Base-by-base conservation (phyloP, 345 rosid genomes). In the Brassica nigra region DNA sequence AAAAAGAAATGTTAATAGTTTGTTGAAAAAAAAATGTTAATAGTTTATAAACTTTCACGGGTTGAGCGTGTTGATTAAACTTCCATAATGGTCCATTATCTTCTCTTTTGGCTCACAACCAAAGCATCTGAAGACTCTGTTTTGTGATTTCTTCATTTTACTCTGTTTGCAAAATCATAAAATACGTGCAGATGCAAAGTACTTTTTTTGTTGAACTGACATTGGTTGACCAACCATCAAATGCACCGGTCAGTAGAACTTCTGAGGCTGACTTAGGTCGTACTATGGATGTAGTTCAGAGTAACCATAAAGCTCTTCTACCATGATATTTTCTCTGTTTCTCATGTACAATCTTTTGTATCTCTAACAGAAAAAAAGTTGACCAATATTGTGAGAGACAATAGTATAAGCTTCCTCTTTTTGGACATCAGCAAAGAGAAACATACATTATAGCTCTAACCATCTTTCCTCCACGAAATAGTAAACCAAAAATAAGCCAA, bases 401-500 rank as follows among this genome's bases (percentile, higher is more conserved):
- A 18, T 18, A 18, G 18, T 18, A 18, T 18, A 18, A 18, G 18
- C 18, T 18, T 74, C 34, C 28, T 62, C 23, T 8, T 52, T 73
- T 3, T 3, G 52, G 16, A 62, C 59, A 69, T 52, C 14, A 71
- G 37, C 52, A 52, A 72, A n/a, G 75, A 76, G 18, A 18, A 2
- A 5, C 87, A 58, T 83, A 92, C 99, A 76, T 86, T 78, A 87
- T 84, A 55, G 97, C 84, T 77, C 90, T 78, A 58, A 97, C 87
- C 93, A 90, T 92, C 83, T 91, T 95, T 73, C 98, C 99, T 84
- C 90, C 97, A 79, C 30, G 75, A 54, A 75, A 69, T 55, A 72
- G 62, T 52, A 54, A 55, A 69, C 71, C 23, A 68, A 73, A 61
- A 67, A 27, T 59, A 16, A 74, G 66, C 71, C 64, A 74, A 37